phyloP scores from a whole-genome alignment of 2,329 filamentous ascomycete genomes.

The Ploettnerulaceae sp. region DNA sequence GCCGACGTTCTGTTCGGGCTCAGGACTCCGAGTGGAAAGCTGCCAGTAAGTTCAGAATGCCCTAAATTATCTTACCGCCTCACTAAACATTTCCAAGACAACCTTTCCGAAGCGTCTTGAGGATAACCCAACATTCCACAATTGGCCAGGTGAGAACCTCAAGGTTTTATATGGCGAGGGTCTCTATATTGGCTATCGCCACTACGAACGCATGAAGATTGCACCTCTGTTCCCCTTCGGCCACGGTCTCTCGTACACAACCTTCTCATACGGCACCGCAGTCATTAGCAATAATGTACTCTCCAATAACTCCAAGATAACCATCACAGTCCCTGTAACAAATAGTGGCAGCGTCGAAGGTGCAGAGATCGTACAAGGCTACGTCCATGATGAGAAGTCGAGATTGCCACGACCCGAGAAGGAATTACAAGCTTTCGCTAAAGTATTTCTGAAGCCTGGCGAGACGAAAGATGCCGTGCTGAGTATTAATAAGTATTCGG shows the following conservation, averaged over 20 bases:
- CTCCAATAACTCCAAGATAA: conserved; percentile 34
- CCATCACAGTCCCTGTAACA: conserved; percentile 44
- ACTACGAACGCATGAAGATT: conserved; percentile 60
- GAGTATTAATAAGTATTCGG: conserved; percentile 42
- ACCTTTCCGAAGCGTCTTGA: conserved; percentile 62
- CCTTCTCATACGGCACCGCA: conserved; percentile 58
- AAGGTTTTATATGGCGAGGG: conserved; percentile 68
- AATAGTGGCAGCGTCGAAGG: conserved; percentile 57
- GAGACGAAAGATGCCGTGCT: conserved; percentile 40
- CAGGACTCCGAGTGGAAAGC: conserved; percentile 61
- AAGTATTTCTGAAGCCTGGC: conserved; percentile 54
- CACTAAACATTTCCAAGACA: conserved; percentile 36
- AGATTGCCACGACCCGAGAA: conserved; percentile 62
- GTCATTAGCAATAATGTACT: conserved; percentile 43
- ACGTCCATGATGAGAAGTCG: conserved; percentile 59
- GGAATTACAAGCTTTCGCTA: conserved; percentile 66
- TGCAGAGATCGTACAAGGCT: conserved; percentile 62
- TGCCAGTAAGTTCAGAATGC: conserved; percentile 41
- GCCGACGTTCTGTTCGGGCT: conserved; percentile 62
- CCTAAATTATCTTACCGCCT: conserved; percentile 8
- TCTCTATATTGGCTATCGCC: conserved; percentile 66
- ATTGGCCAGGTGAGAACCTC: conserved; percentile 67
- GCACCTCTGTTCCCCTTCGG: conserved; percentile 66
- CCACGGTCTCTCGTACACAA: conserved; percentile 69
- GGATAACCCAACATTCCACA: conserved; percentile 66